phyloP scores from a whole-genome alignment of 257 asterid species.

The Coffea canephora region DNA sequence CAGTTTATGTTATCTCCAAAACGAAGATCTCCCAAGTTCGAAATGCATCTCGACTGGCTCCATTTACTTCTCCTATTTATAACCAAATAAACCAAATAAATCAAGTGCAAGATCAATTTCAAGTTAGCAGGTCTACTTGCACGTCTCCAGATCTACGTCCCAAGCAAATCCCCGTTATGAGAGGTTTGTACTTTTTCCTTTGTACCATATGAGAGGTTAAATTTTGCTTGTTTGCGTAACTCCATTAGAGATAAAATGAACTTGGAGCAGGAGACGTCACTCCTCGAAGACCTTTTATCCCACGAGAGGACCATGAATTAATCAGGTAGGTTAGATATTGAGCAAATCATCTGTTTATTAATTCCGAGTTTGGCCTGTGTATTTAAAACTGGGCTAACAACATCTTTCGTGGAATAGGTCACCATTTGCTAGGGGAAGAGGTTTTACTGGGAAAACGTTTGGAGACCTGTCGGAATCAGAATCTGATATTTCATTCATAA shows the following conservation, averaged over 20 bases:
- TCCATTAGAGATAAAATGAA: conserved; percentile 9
- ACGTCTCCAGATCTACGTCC: conserved; percentile 18
- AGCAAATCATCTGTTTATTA: too few relatives aligned
- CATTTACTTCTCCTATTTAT: conserved; percentile 57
- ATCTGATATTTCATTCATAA: conserved; percentile 58
- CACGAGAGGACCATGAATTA: conserved; percentile 23
- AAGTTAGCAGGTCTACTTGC: not conserved
- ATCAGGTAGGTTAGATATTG: conserved; percentile 10
- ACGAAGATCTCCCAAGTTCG: conserved; percentile 68
- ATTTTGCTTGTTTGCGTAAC: not conserved
- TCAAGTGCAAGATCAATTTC: conserved; percentile 31
- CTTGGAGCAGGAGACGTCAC: conserved; percentile 24
- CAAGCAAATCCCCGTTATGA: conserved; percentile 11
- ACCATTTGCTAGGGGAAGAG: conserved; percentile 48
- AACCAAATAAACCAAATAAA: conserved; percentile 42
- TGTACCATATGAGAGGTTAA: not conserved
- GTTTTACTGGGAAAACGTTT: conserved; percentile 34
- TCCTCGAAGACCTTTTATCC: conserved; percentile 19
- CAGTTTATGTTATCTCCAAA: conserved; percentile 77
- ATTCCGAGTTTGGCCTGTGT: too few relatives aligned
- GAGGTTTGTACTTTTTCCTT: conserved; percentile 20
- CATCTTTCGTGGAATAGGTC: conserved; percentile 34
- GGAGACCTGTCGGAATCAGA: conserved; percentile 54
- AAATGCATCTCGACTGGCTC: conserved; percentile 67
- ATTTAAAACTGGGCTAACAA: conserved; percentile 6